Evolutionary conservation across 768 basidiomycete species (phyloP).

Genomic region (Lactarius quietus): DNA sequence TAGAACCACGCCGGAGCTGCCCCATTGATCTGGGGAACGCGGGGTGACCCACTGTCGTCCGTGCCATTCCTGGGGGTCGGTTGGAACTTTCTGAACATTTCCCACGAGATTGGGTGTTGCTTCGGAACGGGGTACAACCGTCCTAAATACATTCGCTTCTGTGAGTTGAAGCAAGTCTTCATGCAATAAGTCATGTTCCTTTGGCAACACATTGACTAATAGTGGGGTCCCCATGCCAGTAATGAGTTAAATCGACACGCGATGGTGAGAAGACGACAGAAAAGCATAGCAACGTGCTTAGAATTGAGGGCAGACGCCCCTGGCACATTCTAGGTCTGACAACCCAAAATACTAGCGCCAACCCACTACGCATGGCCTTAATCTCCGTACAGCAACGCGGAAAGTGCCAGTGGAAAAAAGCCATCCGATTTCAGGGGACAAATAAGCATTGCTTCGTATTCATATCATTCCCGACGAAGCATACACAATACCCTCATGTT

Average conservation of each 20-base stretch:
- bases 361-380: neutral
- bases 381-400: neutral
- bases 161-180: neutral
- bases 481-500: slow-evolving; percentile 1
- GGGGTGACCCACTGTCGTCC: neutral
- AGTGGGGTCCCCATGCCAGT: neutral
- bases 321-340: neutral
- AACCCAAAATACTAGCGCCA: neutral
- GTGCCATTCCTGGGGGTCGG: neutral
- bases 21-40: neutral
- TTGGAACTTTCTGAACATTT: neutral
- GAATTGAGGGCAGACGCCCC: neutral
- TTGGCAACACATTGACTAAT: neutral
- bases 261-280: neutral
- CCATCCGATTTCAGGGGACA: neutral
- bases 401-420: neutral
- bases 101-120: neutral
- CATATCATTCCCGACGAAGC: slow-evolving; percentile 4
- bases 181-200: neutral
- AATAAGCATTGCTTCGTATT: neutral
- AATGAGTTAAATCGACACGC: neutral
- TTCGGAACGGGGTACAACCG: neutral
- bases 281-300: neutral
- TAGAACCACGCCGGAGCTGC: neutral
- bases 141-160: neutral